Conservation (phyloP, 371 early-diverging fungal genomes). For the Thermomucor indicae-seudaticae region DNA sequence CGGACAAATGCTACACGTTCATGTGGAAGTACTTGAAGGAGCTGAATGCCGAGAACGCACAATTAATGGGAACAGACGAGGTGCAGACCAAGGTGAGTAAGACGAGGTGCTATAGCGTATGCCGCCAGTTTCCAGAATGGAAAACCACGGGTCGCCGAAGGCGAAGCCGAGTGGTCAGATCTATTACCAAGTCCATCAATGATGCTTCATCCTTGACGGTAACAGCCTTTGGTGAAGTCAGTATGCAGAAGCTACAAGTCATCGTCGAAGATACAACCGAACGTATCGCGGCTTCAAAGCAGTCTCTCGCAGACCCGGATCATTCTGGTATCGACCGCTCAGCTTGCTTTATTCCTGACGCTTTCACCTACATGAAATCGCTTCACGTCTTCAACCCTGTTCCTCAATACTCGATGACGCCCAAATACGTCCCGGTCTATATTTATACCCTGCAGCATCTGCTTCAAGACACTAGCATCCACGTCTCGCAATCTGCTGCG, state of each 20-base stretch:
- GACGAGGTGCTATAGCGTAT: not conserved
- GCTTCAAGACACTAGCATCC: not conserved
- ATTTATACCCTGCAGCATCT: not conserved
- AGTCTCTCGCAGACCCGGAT: not conserved
- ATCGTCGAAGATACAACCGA: not conserved
- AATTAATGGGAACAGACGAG: not conserved
- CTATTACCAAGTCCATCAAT: not conserved
- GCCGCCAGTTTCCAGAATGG: not conserved
- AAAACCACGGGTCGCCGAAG: not conserved
- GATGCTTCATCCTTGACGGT: not conserved
- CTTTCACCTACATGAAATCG: not conserved
- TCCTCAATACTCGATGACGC: not conserved
- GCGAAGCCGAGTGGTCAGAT: not conserved
- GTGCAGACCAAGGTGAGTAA: not conserved
- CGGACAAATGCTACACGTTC: not conserved
- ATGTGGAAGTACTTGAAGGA: not conserved
- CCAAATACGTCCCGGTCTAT: not conserved
- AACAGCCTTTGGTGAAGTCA: not conserved
- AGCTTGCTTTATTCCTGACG: not conserved
- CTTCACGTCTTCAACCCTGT: too few relatives aligned
- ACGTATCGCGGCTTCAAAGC: not conserved
- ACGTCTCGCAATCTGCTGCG: not conserved
- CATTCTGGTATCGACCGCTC: not conserved
- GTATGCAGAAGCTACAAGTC: not conserved
- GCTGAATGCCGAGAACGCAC: not conserved